These are phyloP conservation scores for Neonectria ditissima DNA, from an alignment of 2,329 filamentous ascomycete genomes.

Conservation along the genomic window DNA sequence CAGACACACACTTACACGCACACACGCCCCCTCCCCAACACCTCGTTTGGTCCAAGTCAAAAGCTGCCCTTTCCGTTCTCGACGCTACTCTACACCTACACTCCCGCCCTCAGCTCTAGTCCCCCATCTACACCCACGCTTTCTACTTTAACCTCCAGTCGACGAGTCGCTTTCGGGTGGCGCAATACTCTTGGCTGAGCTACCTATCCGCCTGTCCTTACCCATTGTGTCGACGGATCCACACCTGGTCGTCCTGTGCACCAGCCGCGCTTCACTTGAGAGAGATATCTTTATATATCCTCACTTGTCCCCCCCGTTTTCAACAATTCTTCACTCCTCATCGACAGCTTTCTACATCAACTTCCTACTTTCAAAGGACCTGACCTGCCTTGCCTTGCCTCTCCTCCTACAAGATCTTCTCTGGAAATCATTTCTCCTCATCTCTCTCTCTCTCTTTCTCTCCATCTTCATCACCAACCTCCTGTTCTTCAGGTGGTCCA, in stretches of 20 bases:
- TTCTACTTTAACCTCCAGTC: conserved; percentile 19
- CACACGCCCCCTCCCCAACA: not conserved
- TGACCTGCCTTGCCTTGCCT: not conserved
- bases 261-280: conserved; percentile 26
- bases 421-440: not conserved
- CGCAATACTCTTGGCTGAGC: conserved; percentile 38
- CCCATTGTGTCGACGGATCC: conserved; percentile 33
- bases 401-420: not conserved
- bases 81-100: conserved; percentile 10
- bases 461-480: not conserved
- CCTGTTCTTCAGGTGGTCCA: not conserved
- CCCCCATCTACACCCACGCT: conserved; percentile 13
- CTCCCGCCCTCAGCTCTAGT: conserved; percentile 15
- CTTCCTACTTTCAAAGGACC: not conserved
- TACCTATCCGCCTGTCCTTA: conserved; percentile 27
- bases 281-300: conserved; percentile 33
- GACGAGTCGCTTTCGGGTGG: conserved; percentile 31
- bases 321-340: not conserved
- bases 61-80: conserved; percentile 11
- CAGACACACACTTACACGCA: not conserved
- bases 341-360: not conserved
- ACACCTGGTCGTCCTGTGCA: conserved; percentile 29
- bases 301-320: conserved; percentile 13
- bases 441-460: no score
- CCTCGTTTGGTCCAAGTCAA: not conserved